A percentile compares a stretch with the other conserved stretches of the same genome.
Conservation (phyloP, 2,329 filamentous ascomycete genomes). For the Arthrinium puccinioides region DNA sequence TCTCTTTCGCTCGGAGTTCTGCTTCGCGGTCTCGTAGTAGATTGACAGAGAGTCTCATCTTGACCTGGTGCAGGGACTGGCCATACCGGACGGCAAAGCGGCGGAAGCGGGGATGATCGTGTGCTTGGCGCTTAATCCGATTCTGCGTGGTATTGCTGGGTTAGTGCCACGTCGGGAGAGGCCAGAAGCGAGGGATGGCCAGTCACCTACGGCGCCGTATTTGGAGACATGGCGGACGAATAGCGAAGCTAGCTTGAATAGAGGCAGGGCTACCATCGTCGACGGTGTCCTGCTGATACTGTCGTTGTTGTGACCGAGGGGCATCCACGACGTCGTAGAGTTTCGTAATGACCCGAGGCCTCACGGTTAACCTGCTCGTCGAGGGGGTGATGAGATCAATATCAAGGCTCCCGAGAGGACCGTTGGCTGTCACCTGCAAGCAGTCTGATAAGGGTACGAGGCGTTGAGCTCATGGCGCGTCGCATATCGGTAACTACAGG, state of each 20-base stretch:
- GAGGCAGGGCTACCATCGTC: constrained; percentile 55
- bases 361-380: too few relatives aligned
- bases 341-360: too few relatives aligned
- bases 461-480: too few relatives aligned
- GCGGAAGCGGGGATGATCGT: constrained; percentile 56
- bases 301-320: too few relatives aligned
- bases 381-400: too few relatives aligned
- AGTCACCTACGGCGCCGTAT: constrained; percentile 56
- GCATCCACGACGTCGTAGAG: too few relatives aligned
- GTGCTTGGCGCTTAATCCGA: constrained; percentile 57
- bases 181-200: not conserved
- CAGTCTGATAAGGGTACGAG: too few relatives aligned
- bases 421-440: too few relatives aligned
- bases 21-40: constrained; percentile 50
- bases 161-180: constrained; percentile 1
- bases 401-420: too few relatives aligned
- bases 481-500: too few relatives aligned
- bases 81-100: constrained; percentile 54
- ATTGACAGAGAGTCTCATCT: constrained; percentile 57
- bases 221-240: constrained; percentile 61
- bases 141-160: constrained; percentile 46
- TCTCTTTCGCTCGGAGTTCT: constrained; percentile 52
- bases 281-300: too few relatives aligned
- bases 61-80: constrained; percentile 58
- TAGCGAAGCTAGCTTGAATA: constrained; percentile 60